Evolutionary conservation across 2,329 filamentous ascomycete species (phyloP).

Genomic region (Penicillium paneum): DNA sequence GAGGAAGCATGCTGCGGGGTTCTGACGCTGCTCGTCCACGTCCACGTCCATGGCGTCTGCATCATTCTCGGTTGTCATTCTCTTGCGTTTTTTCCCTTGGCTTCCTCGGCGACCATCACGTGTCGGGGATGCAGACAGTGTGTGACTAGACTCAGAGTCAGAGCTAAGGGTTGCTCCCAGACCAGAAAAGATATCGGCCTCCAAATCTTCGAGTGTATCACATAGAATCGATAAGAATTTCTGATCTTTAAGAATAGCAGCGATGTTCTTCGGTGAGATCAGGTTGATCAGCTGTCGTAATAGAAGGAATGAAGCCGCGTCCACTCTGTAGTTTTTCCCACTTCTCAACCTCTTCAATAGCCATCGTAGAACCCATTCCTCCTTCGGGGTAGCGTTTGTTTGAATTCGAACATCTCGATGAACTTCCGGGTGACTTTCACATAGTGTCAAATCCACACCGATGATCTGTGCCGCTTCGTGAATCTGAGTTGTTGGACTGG

Average conservation of each 20-base stretch:
- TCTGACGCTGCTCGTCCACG: constrained; percentile 30
- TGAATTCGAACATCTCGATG: constrained; percentile 23
- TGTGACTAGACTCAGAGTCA: constrained; percentile 37
- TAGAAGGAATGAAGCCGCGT: constrained; percentile 51
- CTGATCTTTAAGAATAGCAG: constrained; percentile 67
- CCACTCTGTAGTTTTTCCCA: constrained; percentile 42
- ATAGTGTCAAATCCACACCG: constrained; percentile 37
- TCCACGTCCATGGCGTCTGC: constrained; percentile 31
- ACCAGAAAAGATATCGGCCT: constrained; percentile 29
- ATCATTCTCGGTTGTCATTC: constrained; percentile 24
- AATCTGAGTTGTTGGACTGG: constrained; percentile 39
- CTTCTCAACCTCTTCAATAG: constrained; percentile 58
- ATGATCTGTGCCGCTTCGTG: constrained; percentile 45
- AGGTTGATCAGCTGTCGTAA: constrained; percentile 64
- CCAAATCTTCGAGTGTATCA: constrained; percentile 60
- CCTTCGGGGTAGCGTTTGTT: constrained; percentile 44
- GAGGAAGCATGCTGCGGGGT: constrained; percentile 32
- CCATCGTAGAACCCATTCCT: constrained; percentile 68
- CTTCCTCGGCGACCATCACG: constrained; percentile 20
- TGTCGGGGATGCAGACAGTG: constrained; percentile 29
- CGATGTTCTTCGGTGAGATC: constrained; percentile 67
- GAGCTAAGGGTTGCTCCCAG: constrained; percentile 26
- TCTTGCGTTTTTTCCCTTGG: constrained; percentile 41
- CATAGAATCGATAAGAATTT: constrained; percentile 66
- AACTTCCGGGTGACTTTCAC: constrained; percentile 31